These are phyloP conservation scores for Ophiostoma populinum DNA, from an alignment of 2,329 filamentous ascomycete genomes.

Conservation along the genomic window DNA sequence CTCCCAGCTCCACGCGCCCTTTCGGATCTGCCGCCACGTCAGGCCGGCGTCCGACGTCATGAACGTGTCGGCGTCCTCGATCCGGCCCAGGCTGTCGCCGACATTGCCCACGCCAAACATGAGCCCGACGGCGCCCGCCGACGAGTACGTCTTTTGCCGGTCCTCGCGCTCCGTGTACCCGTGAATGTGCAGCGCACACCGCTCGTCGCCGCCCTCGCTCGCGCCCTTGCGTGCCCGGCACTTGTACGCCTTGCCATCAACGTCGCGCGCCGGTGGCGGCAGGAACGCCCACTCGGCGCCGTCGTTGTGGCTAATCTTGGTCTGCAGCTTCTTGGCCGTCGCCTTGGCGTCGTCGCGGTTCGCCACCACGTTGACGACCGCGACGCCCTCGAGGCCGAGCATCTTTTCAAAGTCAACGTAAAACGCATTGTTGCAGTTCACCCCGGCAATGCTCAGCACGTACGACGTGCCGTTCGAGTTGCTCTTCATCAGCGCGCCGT, in stretches of 20 bases:
- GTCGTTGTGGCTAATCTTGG: conserved; percentile 91
- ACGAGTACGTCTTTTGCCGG: conserved; percentile 71
- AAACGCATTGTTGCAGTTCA: conserved; percentile 61
- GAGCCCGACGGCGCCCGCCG: conserved; percentile 70
- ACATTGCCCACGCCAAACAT: conserved; percentile 91
- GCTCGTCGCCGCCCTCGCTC: conserved; percentile 36
- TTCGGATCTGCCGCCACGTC: conserved; percentile 69
- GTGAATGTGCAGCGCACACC: conserved; percentile 82
- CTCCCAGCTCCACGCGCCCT: conserved; percentile 82
- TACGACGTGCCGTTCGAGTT: conserved; percentile 98
- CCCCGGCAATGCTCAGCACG: conserved; percentile 60
- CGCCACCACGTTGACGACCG: conserved; percentile 67
- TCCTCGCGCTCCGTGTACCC: conserved; percentile 85
- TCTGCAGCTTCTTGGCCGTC: conserved; percentile 63
- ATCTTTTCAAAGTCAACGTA: conserved; percentile 97
- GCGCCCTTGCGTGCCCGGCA: conserved; percentile 28
- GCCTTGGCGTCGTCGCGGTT: conserved; percentile 44
- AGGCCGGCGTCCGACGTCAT: conserved; percentile 85
- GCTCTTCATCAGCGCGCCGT: conserved; percentile 86
- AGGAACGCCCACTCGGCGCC: conserved; percentile 74
- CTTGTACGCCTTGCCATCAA: conserved; percentile 51
- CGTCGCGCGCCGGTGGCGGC: conserved; percentile 51
- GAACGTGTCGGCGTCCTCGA: conserved; percentile 70
- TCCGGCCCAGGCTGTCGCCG: conserved; percentile 44
- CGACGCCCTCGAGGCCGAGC: conserved; percentile 77